Percentiles rank a stretch among this genome's conserved stretches.
Conservation (phyloP, 345 rosid genomes). For the Capsella bursapastoris region DNA sequence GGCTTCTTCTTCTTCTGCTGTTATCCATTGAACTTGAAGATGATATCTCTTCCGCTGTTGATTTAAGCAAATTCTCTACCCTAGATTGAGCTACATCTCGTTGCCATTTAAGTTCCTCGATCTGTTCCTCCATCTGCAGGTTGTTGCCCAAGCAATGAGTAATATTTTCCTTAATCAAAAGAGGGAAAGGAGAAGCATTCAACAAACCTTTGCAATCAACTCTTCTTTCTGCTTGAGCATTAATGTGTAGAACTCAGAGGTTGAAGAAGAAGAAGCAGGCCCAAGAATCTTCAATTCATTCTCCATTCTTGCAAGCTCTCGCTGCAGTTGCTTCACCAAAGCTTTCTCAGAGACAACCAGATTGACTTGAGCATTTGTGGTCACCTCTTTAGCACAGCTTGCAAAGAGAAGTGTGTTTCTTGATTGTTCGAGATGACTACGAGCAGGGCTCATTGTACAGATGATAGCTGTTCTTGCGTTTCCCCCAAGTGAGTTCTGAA, state of each 20-base stretch:
- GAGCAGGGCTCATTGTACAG: constrained; percentile 90
- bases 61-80: constrained; percentile 58
- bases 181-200: not conserved
- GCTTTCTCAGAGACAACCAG: constrained; percentile 84
- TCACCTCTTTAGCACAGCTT: constrained; percentile 84
- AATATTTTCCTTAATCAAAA: not conserved
- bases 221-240: constrained; percentile 69
- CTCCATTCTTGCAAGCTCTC: constrained; percentile 78
- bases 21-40: constrained; percentile 46
- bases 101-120: constrained; percentile 66
- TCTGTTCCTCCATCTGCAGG: constrained; percentile 77
- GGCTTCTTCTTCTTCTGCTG: constrained; percentile 39
- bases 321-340: constrained; percentile 79
- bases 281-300: constrained; percentile 58
- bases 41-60: constrained; percentile 51
- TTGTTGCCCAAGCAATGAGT: constrained; percentile 26
- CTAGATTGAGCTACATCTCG: constrained; percentile 74
- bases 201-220: constrained; percentile 58
- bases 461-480: constrained; percentile 91
- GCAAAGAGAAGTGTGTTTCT: constrained; percentile 92
- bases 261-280: constrained; percentile 47
- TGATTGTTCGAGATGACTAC: constrained; percentile 78
- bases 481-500: constrained; percentile 86
- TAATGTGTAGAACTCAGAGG: constrained; percentile 47
- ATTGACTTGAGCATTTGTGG: constrained; percentile 85